Evolutionary conservation across 768 basidiomycete genomes (phyloP), one percentile per base, ranked within the genome.

Genomic region (Rhodotorula babjevae): DNA sequence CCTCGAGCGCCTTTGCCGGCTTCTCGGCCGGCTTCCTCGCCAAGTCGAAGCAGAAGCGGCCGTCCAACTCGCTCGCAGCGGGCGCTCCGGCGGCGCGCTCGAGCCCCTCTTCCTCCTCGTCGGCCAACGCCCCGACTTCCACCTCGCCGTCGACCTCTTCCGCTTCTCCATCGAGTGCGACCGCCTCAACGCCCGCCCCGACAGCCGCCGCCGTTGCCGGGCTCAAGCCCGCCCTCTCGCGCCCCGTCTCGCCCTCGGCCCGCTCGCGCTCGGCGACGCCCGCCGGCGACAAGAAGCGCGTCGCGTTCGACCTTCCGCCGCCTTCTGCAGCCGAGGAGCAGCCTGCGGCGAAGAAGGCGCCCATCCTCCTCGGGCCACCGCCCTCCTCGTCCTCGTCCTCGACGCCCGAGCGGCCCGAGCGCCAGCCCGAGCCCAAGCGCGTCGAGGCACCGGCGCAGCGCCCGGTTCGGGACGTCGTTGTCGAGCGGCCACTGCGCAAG

Each of bases 21-120:
- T 74, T 74, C 63, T 49, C 69, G 18, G 62, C 68, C 9, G 71
- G 75, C 8, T 76, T 76, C 63, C 44, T 73, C 25, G 16, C 68
- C 25, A 71, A 70, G 47, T 53, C 68, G 36, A 72, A 75, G 65
- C 67, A 65, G 44, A 75, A 71, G 36, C 58, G 62, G 21, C 69
- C 65, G 6, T 58, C 50, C 10, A 68, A 68, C 60, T 61, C 71
- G 21, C 71, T 72, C 56, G 40, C 56, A n/a, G n/a, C n/a, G n/a
- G n/a, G n/a, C n/a, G n/a, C n/a, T n/a, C n/a, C n/a, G 36, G 36
- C 36, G 36, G 36, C 36, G 36, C 5, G 36, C 9, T 9, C 36
- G 5, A 36, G 5, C 36, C 9, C 36, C 9, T 36, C 36, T 36
- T 5, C 36, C 36, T 36, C 36, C 9, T 36, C 36, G 36, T 9